Evolutionary conservation across 495 filamentous ascomycete species (phyloP).

Genomic region (Tuber umbilicatum): DNA sequence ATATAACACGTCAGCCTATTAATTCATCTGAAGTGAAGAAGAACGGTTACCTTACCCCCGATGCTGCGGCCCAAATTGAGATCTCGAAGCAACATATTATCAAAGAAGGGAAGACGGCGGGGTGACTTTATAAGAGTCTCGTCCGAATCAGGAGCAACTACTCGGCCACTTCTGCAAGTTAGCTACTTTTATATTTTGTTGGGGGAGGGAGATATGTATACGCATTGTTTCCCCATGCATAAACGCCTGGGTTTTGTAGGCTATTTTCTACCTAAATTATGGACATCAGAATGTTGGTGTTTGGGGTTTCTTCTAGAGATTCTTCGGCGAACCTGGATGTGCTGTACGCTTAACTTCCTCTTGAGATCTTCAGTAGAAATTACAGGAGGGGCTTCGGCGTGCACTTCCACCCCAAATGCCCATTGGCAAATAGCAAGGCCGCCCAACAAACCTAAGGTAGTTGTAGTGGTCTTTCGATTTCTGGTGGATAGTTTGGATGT

Average conservation of each 20-base stretch:
- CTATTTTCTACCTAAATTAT: constrained; percentile 79
- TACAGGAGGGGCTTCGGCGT: constrained; percentile 49
- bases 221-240: constrained; percentile 82
- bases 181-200: background rate
- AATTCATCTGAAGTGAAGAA: background rate
- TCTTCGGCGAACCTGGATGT: constrained; percentile 52
- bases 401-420: constrained; percentile 32
- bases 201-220: constrained; percentile 9
- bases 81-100: constrained; percentile 76
- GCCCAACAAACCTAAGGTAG: constrained; percentile 23
- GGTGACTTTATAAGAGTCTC: constrained; percentile 72
- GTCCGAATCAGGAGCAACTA: constrained; percentile 75
- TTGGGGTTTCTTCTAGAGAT: background rate
- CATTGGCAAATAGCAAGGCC: constrained; percentile 36
- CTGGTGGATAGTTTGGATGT: background rate
- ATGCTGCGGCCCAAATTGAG: constrained; percentile 76
- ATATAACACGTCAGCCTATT: background rate
- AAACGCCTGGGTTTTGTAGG: constrained; percentile 67
- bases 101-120: constrained; percentile 71
- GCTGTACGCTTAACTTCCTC: constrained; percentile 53
- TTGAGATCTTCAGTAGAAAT: constrained; percentile 47
- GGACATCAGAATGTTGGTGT: constrained; percentile 48
- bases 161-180: constrained; percentile 52
- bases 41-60: constrained; percentile 50
- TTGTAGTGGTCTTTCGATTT: background rate